phyloP scores from a whole-genome alignment of 768 basidiomycete species.

The Guyanaporus albipodus region DNA sequence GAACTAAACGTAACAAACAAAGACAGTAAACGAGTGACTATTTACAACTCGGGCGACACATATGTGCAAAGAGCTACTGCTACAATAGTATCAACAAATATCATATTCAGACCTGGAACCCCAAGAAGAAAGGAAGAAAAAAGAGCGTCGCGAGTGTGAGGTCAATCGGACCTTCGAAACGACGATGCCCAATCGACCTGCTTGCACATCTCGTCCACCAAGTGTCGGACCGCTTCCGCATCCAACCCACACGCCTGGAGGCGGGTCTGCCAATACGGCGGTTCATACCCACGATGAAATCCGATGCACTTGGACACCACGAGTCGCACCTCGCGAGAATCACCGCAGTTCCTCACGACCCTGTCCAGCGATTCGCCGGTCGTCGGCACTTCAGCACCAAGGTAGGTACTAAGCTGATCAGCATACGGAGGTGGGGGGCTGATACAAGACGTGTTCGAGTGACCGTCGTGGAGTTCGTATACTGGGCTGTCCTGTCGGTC shows the following conservation, averaged over 20 bases:
- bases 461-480: slow-evolving; percentile 5
- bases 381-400: slow-evolving; percentile 4
- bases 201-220: slow-evolving; percentile 28
- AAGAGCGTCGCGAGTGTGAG: too few species aligned
- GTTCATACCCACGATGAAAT: slow-evolving; percentile 24
- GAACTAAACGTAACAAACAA: too few species aligned
- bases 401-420: slow-evolving; percentile 4
- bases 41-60: not conserved
- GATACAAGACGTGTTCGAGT: slow-evolving; percentile 3
- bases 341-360: slow-evolving; percentile 16
- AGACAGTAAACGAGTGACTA: too few species aligned
- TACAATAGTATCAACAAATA: slow-evolving; percentile 3
- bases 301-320: slow-evolving; percentile 25
- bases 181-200: slow-evolving; percentile 20
- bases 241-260: slow-evolving; percentile 23
- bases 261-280: slow-evolving; percentile 24
- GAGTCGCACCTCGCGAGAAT: slow-evolving; percentile 14
- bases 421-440: slow-evolving; percentile 18
- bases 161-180: slow-evolving; percentile 1
- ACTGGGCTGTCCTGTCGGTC: slow-evolving; percentile 23
- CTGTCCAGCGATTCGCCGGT: slow-evolving; percentile 22
- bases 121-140: not conserved
- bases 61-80: not conserved
- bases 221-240: slow-evolving; percentile 7
- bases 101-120: not conserved